Evolutionary conservation across 2,329 filamentous ascomycete genomes (phyloP).

Genomic region (Colletotrichum lini): DNA sequence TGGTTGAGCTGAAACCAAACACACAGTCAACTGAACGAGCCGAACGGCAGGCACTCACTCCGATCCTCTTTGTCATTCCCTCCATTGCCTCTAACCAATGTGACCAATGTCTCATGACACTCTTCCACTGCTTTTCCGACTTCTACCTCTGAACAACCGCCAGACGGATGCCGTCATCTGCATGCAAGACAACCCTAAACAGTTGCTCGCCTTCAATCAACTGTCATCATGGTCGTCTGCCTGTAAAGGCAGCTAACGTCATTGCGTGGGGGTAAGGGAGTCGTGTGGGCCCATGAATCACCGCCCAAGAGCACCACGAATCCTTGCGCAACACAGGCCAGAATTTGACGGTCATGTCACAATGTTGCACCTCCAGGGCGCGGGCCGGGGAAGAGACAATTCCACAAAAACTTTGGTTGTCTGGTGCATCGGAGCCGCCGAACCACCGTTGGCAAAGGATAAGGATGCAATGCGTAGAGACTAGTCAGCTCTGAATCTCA

Average conservation of each 20-base stretch:
- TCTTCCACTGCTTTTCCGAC: not conserved
- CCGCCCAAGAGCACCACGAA: not conserved
- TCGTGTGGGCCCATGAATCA: not conserved
- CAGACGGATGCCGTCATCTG: not conserved
- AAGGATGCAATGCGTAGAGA: constrained; percentile 8
- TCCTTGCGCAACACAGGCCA: not conserved
- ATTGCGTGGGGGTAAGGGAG: constrained; percentile 4
- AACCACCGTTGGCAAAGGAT: constrained; percentile 27
- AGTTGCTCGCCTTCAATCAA: not conserved
- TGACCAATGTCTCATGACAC: not conserved
- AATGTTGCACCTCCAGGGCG: constrained; percentile 1
- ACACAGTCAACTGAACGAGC: not conserved
- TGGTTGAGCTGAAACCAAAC: not conserved
- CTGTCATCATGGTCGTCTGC: not conserved
- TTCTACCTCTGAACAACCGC: not conserved
- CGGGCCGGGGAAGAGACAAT: not conserved
- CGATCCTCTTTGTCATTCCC: not conserved
- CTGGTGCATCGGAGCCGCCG: constrained; percentile 32
- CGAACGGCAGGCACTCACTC: not conserved
- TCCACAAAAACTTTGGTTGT: constrained; percentile 10
- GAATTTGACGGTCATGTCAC: not conserved
- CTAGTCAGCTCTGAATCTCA: constrained; percentile 31
- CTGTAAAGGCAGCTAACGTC: constrained; percentile 6
- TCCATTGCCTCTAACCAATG: not conserved
- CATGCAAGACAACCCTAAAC: not conserved